These are phyloP conservation scores for Daedalea quercina DNA, from an alignment of 768 basidiomycete species.

Conservation along the genomic window DNA sequence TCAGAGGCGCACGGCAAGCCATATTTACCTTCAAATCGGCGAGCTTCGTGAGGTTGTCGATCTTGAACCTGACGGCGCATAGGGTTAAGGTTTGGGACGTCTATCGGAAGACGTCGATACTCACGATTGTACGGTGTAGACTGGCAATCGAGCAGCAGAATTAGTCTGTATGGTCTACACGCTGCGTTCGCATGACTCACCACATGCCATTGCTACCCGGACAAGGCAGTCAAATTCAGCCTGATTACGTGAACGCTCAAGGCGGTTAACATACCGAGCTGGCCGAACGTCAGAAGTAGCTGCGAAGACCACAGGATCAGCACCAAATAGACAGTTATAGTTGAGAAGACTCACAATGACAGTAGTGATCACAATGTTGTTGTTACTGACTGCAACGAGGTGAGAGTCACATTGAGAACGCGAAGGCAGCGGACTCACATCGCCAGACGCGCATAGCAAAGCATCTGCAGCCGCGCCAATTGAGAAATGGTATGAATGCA, in stretches of 20 bases:
- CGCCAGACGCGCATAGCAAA: slow-evolving; percentile 59
- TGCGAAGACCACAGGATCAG: slow-evolving; percentile 16
- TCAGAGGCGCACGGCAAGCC: background rate
- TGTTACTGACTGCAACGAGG: slow-evolving; percentile 41
- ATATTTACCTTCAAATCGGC: slow-evolving; percentile 35
- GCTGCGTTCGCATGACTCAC: background rate
- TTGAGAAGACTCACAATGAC: slow-evolving; percentile 33
- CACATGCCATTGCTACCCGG: background rate
- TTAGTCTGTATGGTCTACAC: background rate
- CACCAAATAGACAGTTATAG: background rate
- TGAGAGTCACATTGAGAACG: background rate
- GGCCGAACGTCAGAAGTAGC: slow-evolving; percentile 41
- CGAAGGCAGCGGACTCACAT: slow-evolving; percentile 32
- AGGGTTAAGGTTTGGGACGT: slow-evolving; percentile 11
- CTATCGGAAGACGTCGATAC: slow-evolving; percentile 24
- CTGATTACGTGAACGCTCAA: background rate
- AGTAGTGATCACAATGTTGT: slow-evolving; percentile 39
- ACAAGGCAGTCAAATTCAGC: background rate
- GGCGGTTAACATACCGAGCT: slow-evolving; percentile 33
- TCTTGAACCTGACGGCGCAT: slow-evolving; percentile 7
- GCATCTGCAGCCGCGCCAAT: slow-evolving; percentile 26
- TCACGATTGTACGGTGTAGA: slow-evolving; percentile 40
- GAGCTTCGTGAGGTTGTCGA: slow-evolving; percentile 34
- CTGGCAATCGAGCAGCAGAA: slow-evolving; percentile 12
- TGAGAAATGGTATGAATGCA: background rate